Percentiles rank a stretch among this genome's conserved stretches.
Evolutionary conservation across 2,329 filamentous ascomycete genomes (phyloP).

Genomic region (Graphiopsis chlorocephala): DNA sequence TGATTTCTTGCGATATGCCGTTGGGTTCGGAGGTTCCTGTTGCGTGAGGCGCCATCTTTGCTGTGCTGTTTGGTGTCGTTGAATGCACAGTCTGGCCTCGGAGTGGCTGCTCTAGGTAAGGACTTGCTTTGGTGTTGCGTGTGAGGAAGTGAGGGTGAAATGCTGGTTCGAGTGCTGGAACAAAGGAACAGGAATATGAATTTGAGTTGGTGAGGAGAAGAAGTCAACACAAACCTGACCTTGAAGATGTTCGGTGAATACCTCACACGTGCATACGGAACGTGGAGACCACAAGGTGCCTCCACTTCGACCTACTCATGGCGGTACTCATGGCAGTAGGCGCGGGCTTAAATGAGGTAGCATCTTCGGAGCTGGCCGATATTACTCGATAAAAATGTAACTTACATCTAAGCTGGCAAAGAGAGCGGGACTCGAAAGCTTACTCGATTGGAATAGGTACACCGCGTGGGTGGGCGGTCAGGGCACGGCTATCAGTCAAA

Average conservation of each 20-base stretch:
- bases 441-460: conserved; percentile 10
- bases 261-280: neutral
- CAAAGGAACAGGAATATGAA: neutral
- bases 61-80: neutral
- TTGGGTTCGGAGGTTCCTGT: conserved; percentile 30
- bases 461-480: neutral
- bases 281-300: conserved; percentile 8
- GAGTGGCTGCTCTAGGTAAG: neutral
- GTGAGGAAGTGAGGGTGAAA: neutral
- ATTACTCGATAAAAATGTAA: conserved; percentile 15
- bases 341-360: neutral
- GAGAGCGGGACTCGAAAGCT: neutral
- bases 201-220: neutral
- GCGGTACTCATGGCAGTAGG: neutral
- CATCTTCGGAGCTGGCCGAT: conserved; percentile 9
- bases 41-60: conserved; percentile 31
- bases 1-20: conserved; percentile 43
- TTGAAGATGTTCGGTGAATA: neutral
- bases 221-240: neutral
- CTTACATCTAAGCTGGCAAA: too few relatives aligned
- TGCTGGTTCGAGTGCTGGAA: neutral
- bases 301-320: neutral
- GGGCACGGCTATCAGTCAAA: conserved; percentile 7
- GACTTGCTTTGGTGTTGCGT: neutral
- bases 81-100: neutral